Conservation (phyloP, 2,329 filamentous ascomycete genomes). For the Aspergillus transmontanensis region DNA sequence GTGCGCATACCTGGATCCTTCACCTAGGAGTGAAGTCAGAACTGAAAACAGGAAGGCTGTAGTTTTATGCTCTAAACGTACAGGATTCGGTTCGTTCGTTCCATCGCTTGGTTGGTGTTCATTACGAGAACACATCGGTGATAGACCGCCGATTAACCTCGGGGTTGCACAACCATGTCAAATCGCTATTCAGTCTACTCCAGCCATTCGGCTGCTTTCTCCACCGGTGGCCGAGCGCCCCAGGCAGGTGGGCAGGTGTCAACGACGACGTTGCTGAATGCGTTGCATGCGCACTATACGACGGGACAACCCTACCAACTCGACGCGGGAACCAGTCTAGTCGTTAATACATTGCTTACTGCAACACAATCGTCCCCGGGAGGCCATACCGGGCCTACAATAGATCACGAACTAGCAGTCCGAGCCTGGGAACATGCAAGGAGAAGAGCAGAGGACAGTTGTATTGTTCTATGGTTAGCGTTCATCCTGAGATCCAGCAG, state of each 20-base stretch:
- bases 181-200: constrained; percentile 66
- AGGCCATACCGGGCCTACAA: constrained; percentile 71
- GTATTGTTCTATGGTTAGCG: constrained; percentile 81
- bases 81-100: neutral
- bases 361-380: constrained; percentile 70
- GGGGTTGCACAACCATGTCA: constrained; percentile 45
- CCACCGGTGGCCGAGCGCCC: constrained; percentile 57
- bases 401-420: constrained; percentile 76
- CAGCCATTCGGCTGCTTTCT: constrained; percentile 58
- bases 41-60: neutral
- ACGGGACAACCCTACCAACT: constrained; percentile 80
- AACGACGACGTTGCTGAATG: constrained; percentile 88
- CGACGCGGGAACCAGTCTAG: constrained; percentile 86
- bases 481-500: neutral
- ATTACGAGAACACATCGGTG: neutral
- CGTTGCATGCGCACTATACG: constrained; percentile 85
- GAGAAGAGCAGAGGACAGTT: constrained; percentile 91
- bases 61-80: neutral
- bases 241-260: constrained; percentile 80
- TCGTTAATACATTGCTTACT: constrained; percentile 94
- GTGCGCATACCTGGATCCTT: neutral
- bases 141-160: neutral
- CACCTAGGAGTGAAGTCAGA: neutral
- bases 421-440: constrained; percentile 96
- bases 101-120: neutral